Percentiles rank a stretch among this genome's conserved stretches.
phyloP scores from a whole-genome alignment of 768 basidiomycete genomes.

The Brasilioporus rufonigricans region DNA sequence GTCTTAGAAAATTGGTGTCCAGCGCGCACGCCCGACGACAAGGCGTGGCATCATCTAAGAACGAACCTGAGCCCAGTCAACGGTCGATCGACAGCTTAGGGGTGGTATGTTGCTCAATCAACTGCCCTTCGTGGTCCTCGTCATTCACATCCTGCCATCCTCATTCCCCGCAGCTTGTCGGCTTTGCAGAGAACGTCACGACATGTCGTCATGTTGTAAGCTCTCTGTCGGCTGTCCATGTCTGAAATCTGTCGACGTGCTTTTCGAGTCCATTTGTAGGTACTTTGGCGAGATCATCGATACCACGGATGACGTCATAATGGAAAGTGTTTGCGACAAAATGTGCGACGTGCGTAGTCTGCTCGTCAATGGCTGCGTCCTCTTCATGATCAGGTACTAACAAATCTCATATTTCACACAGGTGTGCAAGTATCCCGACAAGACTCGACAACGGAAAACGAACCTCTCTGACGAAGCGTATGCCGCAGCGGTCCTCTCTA shows the following conservation, averaged over 20 bases:
- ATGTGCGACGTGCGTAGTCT: conserved; percentile 74
- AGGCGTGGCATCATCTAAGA: conserved; percentile 38
- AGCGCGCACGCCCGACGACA: conserved; percentile 45
- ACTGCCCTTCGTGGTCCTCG: conserved; percentile 18
- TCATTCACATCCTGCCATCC: not conserved
- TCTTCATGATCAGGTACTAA: not conserved
- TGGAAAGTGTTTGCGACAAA: conserved; percentile 56
- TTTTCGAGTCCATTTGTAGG: conserved; percentile 62
- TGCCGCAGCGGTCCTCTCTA: conserved; percentile 25
- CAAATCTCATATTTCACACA: conserved; percentile 24
- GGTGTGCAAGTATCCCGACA: conserved; percentile 81
- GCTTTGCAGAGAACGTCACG: conserved; percentile 56
- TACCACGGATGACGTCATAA: conserved; percentile 38
- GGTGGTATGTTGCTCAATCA: conserved; percentile 41
- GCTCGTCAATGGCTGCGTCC: not conserved
- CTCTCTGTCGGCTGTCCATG: not conserved
- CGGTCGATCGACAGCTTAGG: conserved; percentile 61
- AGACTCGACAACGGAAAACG: conserved; percentile 46
- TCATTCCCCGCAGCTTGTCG: conserved; percentile 36
- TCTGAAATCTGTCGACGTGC: not conserved
- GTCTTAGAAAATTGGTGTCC: conserved; percentile 52
- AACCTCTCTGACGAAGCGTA: conserved; percentile 47
- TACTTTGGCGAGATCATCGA: conserved; percentile 78
- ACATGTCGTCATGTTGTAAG: conserved; percentile 73
- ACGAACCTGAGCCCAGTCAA: conserved; percentile 65